These are phyloP conservation scores for Furcasterigmium furcatum DNA, from an alignment of 2,329 filamentous ascomycete genomes.

Conservation along the genomic window DNA sequence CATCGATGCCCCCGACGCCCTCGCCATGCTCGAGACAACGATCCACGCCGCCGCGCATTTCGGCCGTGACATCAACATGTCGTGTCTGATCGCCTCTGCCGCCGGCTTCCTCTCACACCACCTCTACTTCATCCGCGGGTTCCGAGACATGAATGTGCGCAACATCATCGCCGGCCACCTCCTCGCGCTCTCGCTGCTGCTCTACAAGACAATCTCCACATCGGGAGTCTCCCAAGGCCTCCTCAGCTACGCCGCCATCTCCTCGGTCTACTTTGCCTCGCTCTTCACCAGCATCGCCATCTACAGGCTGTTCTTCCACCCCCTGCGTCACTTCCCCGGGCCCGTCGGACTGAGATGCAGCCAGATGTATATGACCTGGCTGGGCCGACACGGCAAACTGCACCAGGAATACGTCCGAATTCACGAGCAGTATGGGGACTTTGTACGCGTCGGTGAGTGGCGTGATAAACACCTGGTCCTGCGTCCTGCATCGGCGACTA, in stretches of 20 bases:
- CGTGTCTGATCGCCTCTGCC: conserved; percentile 2
- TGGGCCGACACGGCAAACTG: conserved; percentile 5
- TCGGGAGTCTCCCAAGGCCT: conserved; percentile 1
- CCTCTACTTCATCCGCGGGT: conserved; percentile 9
- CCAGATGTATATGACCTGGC: conserved; percentile 11
- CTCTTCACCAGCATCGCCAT: conserved; percentile 19
- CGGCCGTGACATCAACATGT: background rate
- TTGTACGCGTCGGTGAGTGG: conserved; percentile 15
- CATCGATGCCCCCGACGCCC: no score
- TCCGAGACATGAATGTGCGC: background rate
- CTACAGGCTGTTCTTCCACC: conserved; percentile 16
- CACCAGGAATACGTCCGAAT: conserved; percentile 3
- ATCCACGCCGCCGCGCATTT: background rate
- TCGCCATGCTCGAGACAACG: no score
- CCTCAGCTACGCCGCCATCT: background rate
- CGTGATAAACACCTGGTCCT: no score
- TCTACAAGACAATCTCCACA: background rate
- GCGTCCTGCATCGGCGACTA: no score
- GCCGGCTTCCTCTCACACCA: conserved; percentile 9
- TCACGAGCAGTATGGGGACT: conserved; percentile 9
- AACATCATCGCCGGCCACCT: conserved; percentile 1
- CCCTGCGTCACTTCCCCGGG: conserved; percentile 12
- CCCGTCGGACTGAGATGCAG: conserved; percentile 9
- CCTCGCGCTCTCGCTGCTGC: background rate
- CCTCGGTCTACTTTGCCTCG: conserved; percentile 5